Conservation (phyloP, 805 yeast species). For the Hanseniaspora guilliermondii region DNA sequence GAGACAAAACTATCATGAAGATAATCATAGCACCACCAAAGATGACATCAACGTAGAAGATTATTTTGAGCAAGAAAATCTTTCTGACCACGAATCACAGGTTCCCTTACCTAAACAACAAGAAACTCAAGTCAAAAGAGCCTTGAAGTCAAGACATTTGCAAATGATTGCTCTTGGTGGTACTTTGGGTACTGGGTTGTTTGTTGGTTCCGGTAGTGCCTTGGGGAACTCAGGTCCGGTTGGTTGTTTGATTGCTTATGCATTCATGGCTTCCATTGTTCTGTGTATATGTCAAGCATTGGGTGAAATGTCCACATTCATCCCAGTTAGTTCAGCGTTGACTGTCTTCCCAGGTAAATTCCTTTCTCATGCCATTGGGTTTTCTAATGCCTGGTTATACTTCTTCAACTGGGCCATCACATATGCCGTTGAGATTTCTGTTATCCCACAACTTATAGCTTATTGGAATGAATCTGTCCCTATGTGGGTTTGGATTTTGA, state of each 20-base stretch:
- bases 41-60: not conserved
- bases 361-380: conserved; percentile 59
- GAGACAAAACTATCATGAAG: conserved; percentile 9
- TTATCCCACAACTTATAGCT: conserved; percentile 51
- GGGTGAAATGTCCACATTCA: conserved; percentile 73
- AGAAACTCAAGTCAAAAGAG: conserved; percentile 41
- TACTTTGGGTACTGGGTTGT: conserved; percentile 67
- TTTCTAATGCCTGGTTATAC: conserved; percentile 59
- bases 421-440: conserved; percentile 60
- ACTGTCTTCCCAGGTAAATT: conserved; percentile 59
- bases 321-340: conserved; percentile 56
- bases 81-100: conserved; percentile 16
- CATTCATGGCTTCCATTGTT: conserved; percentile 55
- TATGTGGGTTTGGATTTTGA: conserved; percentile 57
- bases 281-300: conserved; percentile 56
- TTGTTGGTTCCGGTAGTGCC: conserved; percentile 51
- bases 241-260: conserved; percentile 48
- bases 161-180: conserved; percentile 72
- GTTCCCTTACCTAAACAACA: conserved; percentile 18
- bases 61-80: not conserved
- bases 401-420: conserved; percentile 74
- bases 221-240: conserved; percentile 55
- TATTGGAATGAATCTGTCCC: conserved; percentile 64
- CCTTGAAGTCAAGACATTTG: conserved; percentile 53
- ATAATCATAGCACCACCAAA: not conserved